These are phyloP conservation scores for Delonix regia DNA, from an alignment of 306 rosid genomes.

Conservation along the genomic window DNA sequence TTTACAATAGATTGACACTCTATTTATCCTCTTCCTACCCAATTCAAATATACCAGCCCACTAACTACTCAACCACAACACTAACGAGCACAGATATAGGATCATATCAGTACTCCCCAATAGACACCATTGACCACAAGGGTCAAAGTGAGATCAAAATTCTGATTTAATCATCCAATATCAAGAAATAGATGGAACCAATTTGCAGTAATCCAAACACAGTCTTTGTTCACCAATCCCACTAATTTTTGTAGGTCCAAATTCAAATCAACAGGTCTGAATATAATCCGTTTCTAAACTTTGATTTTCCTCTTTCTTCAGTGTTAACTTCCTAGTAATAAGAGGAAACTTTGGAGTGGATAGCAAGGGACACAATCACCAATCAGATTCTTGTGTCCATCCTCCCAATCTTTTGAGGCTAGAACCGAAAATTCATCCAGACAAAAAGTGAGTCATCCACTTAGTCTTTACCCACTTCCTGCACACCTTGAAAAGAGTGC, in stretches of 20 bases:
- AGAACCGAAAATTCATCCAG: background rate
- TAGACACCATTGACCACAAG: too few species aligned
- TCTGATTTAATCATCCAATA: background rate
- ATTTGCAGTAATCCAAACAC: background rate
- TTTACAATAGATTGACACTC: background rate
- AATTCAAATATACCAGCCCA: background rate
- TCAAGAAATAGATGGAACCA: background rate
- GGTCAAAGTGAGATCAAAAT: background rate
- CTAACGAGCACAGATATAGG: background rate
- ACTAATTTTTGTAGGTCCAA: background rate
- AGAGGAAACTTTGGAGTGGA: too few species aligned
- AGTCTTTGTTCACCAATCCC: background rate
- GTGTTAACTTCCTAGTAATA: background rate
- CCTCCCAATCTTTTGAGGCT: background rate
- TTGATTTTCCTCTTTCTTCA: background rate
- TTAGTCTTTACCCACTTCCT: background rate
- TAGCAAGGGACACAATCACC: background rate
- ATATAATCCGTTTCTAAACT: background rate
- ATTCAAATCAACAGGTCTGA: background rate
- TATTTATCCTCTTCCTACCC: background rate
- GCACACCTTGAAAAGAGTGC: background rate
- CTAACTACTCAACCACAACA: background rate
- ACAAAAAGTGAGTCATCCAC: background rate
- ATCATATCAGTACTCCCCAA: background rate
- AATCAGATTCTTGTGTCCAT: too few species aligned